Base-by-base conservation (phyloP, 768 basidiomycete species). In the Galerina sulciceps region DNA sequence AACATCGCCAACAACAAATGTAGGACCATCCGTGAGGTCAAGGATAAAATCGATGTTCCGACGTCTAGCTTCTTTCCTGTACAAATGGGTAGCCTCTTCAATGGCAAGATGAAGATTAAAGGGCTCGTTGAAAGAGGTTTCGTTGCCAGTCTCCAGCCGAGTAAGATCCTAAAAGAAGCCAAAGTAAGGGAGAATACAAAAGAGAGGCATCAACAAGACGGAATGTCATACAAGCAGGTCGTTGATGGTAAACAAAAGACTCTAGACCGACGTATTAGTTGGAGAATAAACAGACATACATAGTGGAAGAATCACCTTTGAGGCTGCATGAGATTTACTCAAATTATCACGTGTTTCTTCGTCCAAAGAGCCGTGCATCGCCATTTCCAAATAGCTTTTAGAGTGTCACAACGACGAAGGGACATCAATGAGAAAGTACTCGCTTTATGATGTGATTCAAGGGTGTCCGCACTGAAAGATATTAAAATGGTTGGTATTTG, bases 371-470 rank as follows among this genome's bases (percentile, higher is more conserved):
- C 90, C 89, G 64, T 93, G 85, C 35, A 94, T 79, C 0, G 92
- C 91, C 68, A 93, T 79, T 70, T 94, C 91, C 47, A 93, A 79
- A 64, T 91, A 93, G 66, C 86, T 88, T 13, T 35, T 34, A 43
- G 15, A 46, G 37, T 8, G 49, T 46, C 10, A 26, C 37, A n/a
- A 34, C 17, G 26, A 47, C 23, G 11, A 48, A n/a, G 26, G 35
- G 31, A 23, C 36, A 15, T n/a, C 13, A 46, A 1, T 2, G 3
- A 9, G 22, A 22, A 45, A 2, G 66, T 23, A 45, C 82, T 37
- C 57, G 86, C 85, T 92, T 93, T 72, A 94, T 93, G 63, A 93
- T 93, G 65, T 92, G 90, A 65, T 92, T 90, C 55, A 91, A 67
- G 6, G 90, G 89, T 3, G 89, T 91, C 22, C 89, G 85, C 4